Percentiles rank a stretch among this genome's conserved stretches.
phyloP scores from a whole-genome alignment of 257 asterid genomes.

The Lycium barbarum region DNA sequence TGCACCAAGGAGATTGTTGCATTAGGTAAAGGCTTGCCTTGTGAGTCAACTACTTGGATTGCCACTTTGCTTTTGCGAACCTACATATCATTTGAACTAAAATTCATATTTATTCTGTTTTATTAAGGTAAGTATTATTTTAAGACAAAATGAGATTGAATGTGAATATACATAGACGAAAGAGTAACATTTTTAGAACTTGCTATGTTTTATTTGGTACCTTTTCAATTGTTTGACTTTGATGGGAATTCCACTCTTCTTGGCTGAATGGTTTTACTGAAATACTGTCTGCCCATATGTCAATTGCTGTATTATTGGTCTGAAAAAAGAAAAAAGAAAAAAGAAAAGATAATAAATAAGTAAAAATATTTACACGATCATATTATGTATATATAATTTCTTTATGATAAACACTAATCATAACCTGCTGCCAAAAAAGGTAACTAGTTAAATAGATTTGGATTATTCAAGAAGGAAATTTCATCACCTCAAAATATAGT shows the following conservation, averaged over 20 bases:
- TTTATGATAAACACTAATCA: not conserved
- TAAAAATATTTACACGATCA: not conserved
- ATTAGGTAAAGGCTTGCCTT: conserved; percentile 35
- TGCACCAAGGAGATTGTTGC: conserved; percentile 26
- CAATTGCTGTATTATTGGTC: conserved; percentile 35
- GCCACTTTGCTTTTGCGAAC: conserved; percentile 41
- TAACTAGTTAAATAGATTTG: not conserved
- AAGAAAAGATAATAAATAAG: not conserved
- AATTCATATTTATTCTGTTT: not conserved
- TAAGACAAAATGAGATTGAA: not conserved
- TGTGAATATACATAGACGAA: not conserved
- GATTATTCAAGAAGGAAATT: not conserved
- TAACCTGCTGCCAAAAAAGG: not conserved
- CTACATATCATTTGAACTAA: not conserved
- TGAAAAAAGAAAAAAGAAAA: conserved; percentile 1
- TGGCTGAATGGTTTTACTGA: conserved; percentile 71
- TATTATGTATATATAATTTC: not conserved
- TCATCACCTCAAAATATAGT: conserved; percentile 45
- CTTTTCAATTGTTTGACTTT: conserved; percentile 54
- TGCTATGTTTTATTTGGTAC: conserved; percentile 25
- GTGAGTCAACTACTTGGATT: conserved; percentile 35
- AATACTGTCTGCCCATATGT: conserved; percentile 47
- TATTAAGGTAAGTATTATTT: conserved; percentile 36
- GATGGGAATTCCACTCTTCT: conserved; percentile 62
- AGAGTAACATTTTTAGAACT: not conserved